Evolutionary conservation across 192 early-diverging fungal species (phyloP), one percentile per base, ranked within the genome.

Genomic region (Physocladia obscura): DNA sequence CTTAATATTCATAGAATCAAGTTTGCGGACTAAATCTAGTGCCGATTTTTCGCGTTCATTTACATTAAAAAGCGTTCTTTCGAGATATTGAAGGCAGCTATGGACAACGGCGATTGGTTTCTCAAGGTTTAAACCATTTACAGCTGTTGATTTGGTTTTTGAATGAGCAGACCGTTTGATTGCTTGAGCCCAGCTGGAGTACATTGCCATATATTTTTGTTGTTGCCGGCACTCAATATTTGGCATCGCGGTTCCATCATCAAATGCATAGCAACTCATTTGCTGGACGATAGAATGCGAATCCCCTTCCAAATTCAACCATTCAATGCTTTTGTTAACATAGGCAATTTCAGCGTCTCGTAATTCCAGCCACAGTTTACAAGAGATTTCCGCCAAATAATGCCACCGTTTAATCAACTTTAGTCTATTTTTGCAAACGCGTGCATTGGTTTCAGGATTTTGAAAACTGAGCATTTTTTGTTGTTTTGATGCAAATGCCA

Each of bases 381-480:
- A 21, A 8, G 58, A 39, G 6, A 39, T 30, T 6, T 62, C 22
- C 17, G 69, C 17, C 22, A 71, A 51, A 21, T 60, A 35, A 35
- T 59, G 57, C 69, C 69, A 71, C 21, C 69, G 36, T 34, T 61
- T 58, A 21, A 71, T 40, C 1, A 71, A 27, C 27, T 61, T 71
- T 1, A 71, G 58, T 50, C 69, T 51, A 11, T 39, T 19, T 52
- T 65, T 65, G 34, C 49, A 49, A 22, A 65, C 52, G 1, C 34
- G 17, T 3, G 36, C 19, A 36, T 52, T 52, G 5, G 63, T 65
- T 51, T 65, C 63, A 26, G 63, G 63, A 34, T 65, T 65, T 34
- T 52, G 49, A 30, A 65, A 65, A 38, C 39, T 47, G 21, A 62
- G 39, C 19, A 62, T 24, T 62, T 62, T 62, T 26, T 62, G 60